phyloP scores from a whole-genome alignment of 352 stramenopile species.

The Phytophthora capsici region DNA sequence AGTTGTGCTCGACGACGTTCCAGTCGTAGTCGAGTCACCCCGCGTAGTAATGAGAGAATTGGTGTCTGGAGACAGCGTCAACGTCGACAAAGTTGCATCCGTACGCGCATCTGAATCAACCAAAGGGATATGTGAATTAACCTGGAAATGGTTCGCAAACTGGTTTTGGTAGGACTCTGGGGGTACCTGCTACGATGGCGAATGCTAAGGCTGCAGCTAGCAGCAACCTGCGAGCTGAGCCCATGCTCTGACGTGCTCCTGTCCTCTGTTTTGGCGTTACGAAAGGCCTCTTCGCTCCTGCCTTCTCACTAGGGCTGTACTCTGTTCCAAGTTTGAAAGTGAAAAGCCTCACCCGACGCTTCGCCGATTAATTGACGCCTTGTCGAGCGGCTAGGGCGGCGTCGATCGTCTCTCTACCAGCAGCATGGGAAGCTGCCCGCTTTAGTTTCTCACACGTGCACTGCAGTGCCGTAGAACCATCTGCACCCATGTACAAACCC shows the following conservation, averaged over 20 bases:
- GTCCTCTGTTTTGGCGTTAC: constrained; percentile 6
- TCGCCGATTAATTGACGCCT: constrained; percentile 3
- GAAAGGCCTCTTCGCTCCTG: constrained; percentile 1
- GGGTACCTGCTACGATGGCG: constrained; percentile 22
- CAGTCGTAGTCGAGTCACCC: background rate
- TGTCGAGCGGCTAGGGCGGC: constrained; percentile 7
- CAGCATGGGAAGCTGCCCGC: constrained; percentile 7
- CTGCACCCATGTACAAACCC: constrained; percentile 24
- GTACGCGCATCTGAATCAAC: constrained; percentile 23
- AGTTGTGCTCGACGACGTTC: background rate
- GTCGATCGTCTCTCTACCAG: constrained; percentile 28
- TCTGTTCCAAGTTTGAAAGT: constrained; percentile 40
- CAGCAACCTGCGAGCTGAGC: constrained; percentile 28
- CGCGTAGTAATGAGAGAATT: constrained; percentile 27
- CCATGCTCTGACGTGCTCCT: constrained; percentile 24
- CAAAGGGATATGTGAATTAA: background rate
- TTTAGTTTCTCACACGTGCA: constrained; percentile 13
- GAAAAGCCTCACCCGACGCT: constrained; percentile 18
- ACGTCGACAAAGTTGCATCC: constrained; percentile 1
- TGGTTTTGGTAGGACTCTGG: background rate
- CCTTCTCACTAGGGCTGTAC: constrained; percentile 11
- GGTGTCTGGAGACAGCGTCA: constrained; percentile 29
- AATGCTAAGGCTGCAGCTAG: constrained; percentile 23
- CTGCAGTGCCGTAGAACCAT: constrained; percentile 30
- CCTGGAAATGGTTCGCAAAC: background rate